phyloP scores from a whole-genome alignment of 345 rosid species.

The Linum lewisii region DNA sequence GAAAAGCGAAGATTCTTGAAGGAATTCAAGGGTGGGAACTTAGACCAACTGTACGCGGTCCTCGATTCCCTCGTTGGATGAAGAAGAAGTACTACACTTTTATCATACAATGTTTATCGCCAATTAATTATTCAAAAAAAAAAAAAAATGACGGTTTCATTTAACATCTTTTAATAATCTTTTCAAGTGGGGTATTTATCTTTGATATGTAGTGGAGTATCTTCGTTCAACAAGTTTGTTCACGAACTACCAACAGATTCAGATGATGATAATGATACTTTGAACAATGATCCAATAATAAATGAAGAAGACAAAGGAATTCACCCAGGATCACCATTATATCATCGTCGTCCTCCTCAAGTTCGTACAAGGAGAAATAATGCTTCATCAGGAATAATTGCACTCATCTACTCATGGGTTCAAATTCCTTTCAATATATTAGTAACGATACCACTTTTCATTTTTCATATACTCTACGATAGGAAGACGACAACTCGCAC shows the following conservation, averaged over 20 bases:
- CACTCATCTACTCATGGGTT: slow-evolving; percentile 46
- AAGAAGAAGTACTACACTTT: slow-evolving; percentile 37
- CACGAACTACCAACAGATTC: slow-evolving; percentile 78
- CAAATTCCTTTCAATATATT: slow-evolving; percentile 46
- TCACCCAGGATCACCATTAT: slow-evolving; percentile 55
- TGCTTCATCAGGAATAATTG: slow-evolving; percentile 40
- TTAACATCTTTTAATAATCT: too few relatives aligned
- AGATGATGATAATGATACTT: slow-evolving; percentile 26
- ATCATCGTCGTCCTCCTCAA: slow-evolving; percentile 60
- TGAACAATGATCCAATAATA: slow-evolving; percentile 64
- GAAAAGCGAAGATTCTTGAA: slow-evolving; percentile 70
- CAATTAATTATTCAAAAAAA: too few relatives aligned
- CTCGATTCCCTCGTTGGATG: slow-evolving; percentile 95
- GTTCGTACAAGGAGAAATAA: slow-evolving; percentile 27
- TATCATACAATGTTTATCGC: neutral
- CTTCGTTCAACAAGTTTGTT: slow-evolving; percentile 87
- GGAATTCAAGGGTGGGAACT: slow-evolving; percentile 98
- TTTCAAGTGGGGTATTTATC: neutral
- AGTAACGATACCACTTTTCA: slow-evolving; percentile 36
- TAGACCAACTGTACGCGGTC: slow-evolving; percentile 80
- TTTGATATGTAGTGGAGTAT: slow-evolving; percentile 57
- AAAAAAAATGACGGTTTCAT: too few relatives aligned
- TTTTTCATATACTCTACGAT: slow-evolving; percentile 29
- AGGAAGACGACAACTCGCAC: slow-evolving; percentile 22
- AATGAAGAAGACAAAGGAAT: slow-evolving; percentile 56